Evolutionary conservation across 2,329 filamentous ascomycete species (phyloP).

Genomic region (Aspergillus fijiensis): DNA sequence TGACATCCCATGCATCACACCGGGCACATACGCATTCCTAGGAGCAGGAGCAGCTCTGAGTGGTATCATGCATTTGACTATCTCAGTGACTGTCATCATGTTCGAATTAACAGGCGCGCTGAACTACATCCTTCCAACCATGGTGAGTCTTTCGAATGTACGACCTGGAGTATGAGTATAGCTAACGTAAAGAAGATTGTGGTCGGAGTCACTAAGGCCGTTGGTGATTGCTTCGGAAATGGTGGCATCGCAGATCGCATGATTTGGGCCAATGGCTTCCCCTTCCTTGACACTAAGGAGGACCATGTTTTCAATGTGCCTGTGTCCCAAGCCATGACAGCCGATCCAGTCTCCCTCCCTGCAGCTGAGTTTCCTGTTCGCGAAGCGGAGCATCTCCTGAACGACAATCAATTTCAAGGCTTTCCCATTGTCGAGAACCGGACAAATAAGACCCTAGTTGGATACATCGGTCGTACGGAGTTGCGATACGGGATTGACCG

Average conservation of each 20-base stretch:
- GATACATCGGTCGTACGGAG: constrained; percentile 91
- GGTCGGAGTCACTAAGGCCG: constrained; percentile 91
- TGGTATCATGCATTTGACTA: constrained; percentile 97
- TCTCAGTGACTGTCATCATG: constrained; percentile 98
- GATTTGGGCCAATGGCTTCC: constrained; percentile 98
- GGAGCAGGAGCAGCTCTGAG: constrained; percentile 88
- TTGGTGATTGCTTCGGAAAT: constrained; percentile 87
- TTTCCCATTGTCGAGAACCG: constrained; percentile 85
- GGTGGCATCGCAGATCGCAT: constrained; percentile 96
- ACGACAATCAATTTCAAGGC: constrained; percentile 80
- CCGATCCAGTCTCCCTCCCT: constrained; percentile 70
- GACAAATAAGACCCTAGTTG: constrained; percentile 69
- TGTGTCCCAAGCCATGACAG: constrained; percentile 86
- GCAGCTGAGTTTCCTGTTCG: constrained; percentile 70
- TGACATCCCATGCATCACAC: constrained; percentile 93
- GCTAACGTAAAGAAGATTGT: constrained; percentile 62
- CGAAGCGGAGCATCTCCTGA: constrained; percentile 74
- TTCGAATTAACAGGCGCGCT: constrained; percentile 97
- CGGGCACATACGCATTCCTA: constrained; percentile 93
- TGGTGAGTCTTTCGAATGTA: constrained; percentile 53
- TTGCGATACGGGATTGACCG: constrained; percentile 86
- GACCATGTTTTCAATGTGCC: constrained; percentile 95
- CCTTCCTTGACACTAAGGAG: constrained; percentile 95
- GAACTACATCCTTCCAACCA: constrained; percentile 94
- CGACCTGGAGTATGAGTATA: background rate